Evolutionary conservation across 78 protist species (phyloP).

Genomic region (Protostelium mycophagum): DNA sequence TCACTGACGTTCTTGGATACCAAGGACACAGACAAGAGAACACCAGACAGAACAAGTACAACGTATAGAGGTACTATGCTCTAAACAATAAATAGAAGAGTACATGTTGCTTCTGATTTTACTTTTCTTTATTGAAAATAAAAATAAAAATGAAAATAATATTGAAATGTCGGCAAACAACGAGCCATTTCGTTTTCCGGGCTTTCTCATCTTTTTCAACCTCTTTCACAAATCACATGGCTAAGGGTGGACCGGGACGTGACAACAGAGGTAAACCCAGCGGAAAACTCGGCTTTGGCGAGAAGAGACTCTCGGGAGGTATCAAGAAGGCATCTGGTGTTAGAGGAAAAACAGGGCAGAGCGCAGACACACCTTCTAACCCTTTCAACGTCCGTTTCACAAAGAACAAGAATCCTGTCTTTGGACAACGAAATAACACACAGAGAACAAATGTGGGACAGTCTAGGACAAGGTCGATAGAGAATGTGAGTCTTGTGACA

Average conservation of each 20-base stretch:
- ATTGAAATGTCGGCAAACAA: background rate
- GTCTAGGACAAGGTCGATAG: conserved; percentile 56
- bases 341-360: background rate
- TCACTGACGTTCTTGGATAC: background rate
- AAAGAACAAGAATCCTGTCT: conserved; percentile 25
- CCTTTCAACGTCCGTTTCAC: conserved; percentile 49
- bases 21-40: background rate
- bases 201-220: background rate
- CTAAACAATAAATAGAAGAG: too few relatives aligned
- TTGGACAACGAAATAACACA: conserved; percentile 25
- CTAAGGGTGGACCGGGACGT: background rate
- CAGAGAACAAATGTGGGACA: conserved; percentile 44
- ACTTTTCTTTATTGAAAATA: too few relatives aligned
- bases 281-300: background rate
- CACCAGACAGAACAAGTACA: background rate
- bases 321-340: too few relatives aligned
- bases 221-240: background rate
- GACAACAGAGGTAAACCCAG: background rate
- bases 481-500: conserved; percentile 23
- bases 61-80: too few relatives aligned
- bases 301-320: background rate
- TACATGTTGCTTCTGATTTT: too few relatives aligned
- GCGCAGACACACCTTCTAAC: conserved; percentile 24
- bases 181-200: background rate
- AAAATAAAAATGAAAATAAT: too few relatives aligned